These are phyloP conservation scores for Orbilia ellipsospora DNA, from an alignment of 2,329 filamentous ascomycete species.

Conservation along the genomic window DNA sequence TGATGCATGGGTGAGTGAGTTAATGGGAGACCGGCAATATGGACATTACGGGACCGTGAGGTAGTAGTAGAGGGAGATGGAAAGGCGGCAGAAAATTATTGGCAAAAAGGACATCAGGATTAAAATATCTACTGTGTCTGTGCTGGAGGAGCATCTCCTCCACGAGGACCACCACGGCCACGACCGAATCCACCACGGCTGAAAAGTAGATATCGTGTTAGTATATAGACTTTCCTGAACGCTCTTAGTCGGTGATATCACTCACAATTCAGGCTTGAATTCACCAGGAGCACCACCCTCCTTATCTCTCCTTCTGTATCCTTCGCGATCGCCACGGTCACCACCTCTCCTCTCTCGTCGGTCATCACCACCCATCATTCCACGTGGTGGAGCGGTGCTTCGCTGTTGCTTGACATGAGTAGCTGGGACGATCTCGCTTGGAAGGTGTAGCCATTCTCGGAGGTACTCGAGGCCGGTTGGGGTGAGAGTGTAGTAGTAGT, in stretches of 20 bases:
- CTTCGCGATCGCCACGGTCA: conserved; percentile 83
- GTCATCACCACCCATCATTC: conserved; percentile 90
- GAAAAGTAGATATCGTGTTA: conserved; percentile 41
- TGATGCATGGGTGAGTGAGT: conserved; percentile 19
- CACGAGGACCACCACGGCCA: conserved; percentile 78
- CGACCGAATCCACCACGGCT: conserved; percentile 89
- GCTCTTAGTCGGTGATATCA: background rate
- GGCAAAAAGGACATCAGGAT: conserved; percentile 40
- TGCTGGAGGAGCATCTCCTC: conserved; percentile 59
- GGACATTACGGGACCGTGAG: conserved; percentile 49
- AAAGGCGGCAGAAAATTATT: conserved; percentile 2
- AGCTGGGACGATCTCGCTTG: conserved; percentile 98
- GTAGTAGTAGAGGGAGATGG: conserved; percentile 39
- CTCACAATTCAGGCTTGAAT: conserved; percentile 90
- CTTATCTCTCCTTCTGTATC: conserved; percentile 91
- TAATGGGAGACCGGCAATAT: conserved; percentile 40
- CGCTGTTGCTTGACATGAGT: conserved; percentile 99
- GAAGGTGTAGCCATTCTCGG: conserved; percentile 99
- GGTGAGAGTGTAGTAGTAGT: conserved; percentile 99
- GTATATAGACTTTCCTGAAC: conserved; percentile 58
- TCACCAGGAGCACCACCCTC: conserved; percentile 91
- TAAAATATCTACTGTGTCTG: conserved; percentile 54
- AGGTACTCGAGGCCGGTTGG: conserved; percentile 99
- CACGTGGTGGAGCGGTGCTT: conserved; percentile 95
- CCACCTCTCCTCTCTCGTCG: conserved; percentile 71